These are phyloP conservation scores for Metahyphopichia silvanorum DNA, from an alignment of 805 yeast species.

Conservation along the genomic window DNA sequence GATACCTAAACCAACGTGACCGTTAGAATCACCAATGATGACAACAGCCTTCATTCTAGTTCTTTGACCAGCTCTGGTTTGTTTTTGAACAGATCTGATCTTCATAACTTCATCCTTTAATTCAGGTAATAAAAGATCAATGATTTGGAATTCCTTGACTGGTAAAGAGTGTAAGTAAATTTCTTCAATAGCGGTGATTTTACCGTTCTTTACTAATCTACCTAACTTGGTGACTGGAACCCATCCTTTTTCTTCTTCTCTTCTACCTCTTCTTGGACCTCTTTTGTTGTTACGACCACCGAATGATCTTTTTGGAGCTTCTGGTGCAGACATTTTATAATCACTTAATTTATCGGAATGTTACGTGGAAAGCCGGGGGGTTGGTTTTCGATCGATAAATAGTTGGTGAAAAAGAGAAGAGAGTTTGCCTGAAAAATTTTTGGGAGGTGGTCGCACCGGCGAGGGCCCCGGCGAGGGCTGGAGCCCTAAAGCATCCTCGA, in stretches of 20 bases:
- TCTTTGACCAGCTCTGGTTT: slow-evolving; percentile 99
- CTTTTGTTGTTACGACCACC: slow-evolving; percentile 63
- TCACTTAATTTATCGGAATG: slow-evolving; percentile 48
- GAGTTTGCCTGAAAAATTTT: no score
- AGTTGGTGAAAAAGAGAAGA: slow-evolving; percentile 6
- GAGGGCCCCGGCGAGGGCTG: no score
- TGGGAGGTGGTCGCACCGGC: no score
- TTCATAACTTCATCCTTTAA: slow-evolving; percentile 99
- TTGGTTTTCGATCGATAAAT: slow-evolving; percentile 63
- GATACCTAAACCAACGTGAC: slow-evolving; percentile 99
- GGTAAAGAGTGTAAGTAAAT: slow-evolving; percentile 99
- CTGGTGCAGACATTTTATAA: slow-evolving; percentile 45
- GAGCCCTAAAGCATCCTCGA: no score
- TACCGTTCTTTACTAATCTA: slow-evolving; percentile 98
- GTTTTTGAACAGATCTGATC: slow-evolving; percentile 99
- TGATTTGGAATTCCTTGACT: slow-evolving; percentile 98
- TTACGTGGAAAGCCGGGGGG: slow-evolving; percentile 72
- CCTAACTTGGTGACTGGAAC: slow-evolving; percentile 99
- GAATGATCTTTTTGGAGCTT: slow-evolving; percentile 40
- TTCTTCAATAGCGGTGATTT: slow-evolving; percentile 94
- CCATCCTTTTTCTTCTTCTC: slow-evolving; percentile 98
- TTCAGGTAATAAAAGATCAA: slow-evolving; percentile 92
- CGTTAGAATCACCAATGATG: slow-evolving; percentile 98
- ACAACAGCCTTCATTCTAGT: slow-evolving; percentile 99
- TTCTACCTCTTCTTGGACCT: slow-evolving; percentile 61